Evolutionary conservation across 2,329 filamentous ascomycete genomes (phyloP), one percentile per base, ranked within the genome.

Genomic region (Emergomyces africanus): DNA sequence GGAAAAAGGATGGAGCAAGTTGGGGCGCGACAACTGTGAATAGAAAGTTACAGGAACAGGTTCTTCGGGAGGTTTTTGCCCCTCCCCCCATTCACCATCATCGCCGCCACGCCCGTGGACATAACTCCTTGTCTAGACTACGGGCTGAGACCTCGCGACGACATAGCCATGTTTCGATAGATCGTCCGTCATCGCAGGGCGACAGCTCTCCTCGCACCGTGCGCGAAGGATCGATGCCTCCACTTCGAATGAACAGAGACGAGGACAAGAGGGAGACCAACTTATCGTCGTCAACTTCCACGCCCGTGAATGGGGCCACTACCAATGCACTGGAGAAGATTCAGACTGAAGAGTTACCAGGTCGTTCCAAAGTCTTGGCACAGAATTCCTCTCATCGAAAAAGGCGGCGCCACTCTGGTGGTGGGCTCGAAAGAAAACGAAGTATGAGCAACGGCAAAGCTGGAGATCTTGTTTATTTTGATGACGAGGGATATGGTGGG

Each of bases 1-100:
- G 28, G 53, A 60, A 57, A 30, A 48, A 57, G 30, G 53, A 59
- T 44, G 57, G 46, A 28, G 59, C 77, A 54, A 84, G 81, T 62
- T 96, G 92, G 91, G 91, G 92, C 8, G 90, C 90, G 18, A 96
- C 91, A 0, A 91, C 87, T 25, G 88, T 96, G 60, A 97, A 97
- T 70, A 87, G 88, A 66, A 84, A 86, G 61, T 75, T 97, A 44
- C 86, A 91, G 61, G 92, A 95, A 69, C 89, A 95, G 71, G 90
- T 96, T 0, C 87, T 96, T 68, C 89, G 90, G 44, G 91, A 96
- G 69, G 92, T 92, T 0, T 96, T 96, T 68, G 78, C 90, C 49
- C 89, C 90, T 61, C 87, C 90, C 57, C 85, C 88, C 0, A 88
- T 96, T 61, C 86, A 89, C 66, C 89, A 91, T 66, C 86, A 87